Base-by-base conservation (phyloP, 768 basidiomycete genomes). In the Calocera cornea region DNA sequence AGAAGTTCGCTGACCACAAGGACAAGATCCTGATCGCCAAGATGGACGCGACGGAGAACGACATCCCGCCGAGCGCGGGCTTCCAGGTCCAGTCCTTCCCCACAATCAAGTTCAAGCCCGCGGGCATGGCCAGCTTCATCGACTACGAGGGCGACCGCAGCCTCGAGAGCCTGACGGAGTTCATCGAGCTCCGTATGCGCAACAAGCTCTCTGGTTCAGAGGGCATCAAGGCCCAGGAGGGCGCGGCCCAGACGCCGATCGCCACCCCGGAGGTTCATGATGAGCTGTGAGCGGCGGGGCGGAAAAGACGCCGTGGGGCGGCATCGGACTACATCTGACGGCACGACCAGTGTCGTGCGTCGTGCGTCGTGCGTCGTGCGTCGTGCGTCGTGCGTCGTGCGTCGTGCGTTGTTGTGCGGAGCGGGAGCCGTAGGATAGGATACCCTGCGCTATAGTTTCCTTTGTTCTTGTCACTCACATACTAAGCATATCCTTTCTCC, bases 41-140 rank as follows among this genome's bases (percentile, higher is more conserved):
- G 80, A 87, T 98, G 80, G 97, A 99, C 71, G 92, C 93, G 1
- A 88, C 87, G 68, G 94, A 97, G 78, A 99, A 99, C 76, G 97
- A 99, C 76, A 83, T 99, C 17, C 95, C 97, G 60, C 81, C 87
- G 22, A 84, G 84, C n/a, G 85, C 88, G 68, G 85, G 88, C 34
- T 98, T 99, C 91, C 85, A 87, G 65, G 78, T 98, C 68, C 73
- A 80, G 66, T 91, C 92, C 41, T 94, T 92, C 88, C 95, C 97
- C 8, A 98, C 97, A 3, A 75, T 98, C 74, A 98, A 98, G 77
- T 95, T 99, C 84, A 95, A 94, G 80, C 83, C 87, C 2, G 95
- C 97, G 16, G 95, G 95, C 54, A 79, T 84, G 24, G 80, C 81
- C 66, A 87, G 92, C 65, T 99, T 95, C 80, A 79, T 95, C 65